A percentile compares a stretch with the other conserved stretches of the same genome.
phyloP scores from a whole-genome alignment of 2,329 filamentous ascomycete genomes.

The Nigrograna mackinnonii region DNA sequence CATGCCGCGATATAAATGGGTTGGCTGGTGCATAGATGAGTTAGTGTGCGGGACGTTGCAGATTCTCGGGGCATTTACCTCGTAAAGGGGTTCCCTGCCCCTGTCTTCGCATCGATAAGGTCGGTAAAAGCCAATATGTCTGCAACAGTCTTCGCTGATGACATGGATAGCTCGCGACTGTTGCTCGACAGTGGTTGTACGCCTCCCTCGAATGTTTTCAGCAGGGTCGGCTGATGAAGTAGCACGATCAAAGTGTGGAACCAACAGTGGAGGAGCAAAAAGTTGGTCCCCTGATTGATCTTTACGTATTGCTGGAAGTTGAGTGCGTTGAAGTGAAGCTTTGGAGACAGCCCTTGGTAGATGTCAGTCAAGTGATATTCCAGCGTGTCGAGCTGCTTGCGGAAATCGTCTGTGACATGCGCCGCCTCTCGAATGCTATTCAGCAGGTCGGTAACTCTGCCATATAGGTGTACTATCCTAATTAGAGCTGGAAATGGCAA shows the following conservation, averaged over 20 bases:
- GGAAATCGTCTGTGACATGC: slow-evolving; percentile 75
- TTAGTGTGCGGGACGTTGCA: background rate
- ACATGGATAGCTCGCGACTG: slow-evolving; percentile 81
- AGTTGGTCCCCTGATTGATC: slow-evolving; percentile 80
- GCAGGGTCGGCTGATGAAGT: slow-evolving; percentile 79
- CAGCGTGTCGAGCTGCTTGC: slow-evolving; percentile 74
- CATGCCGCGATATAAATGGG: slow-evolving; percentile 91
- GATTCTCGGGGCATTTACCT: slow-evolving; percentile 33
- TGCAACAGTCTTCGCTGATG: slow-evolving; percentile 87
- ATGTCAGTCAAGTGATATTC: slow-evolving; percentile 76
- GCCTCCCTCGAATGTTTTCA: slow-evolving; percentile 73
- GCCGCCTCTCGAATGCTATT: slow-evolving; percentile 77
- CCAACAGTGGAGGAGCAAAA: slow-evolving; percentile 86
- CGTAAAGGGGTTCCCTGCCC: slow-evolving; percentile 86
- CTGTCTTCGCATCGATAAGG: slow-evolving; percentile 81
- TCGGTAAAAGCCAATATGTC: slow-evolving; percentile 88
- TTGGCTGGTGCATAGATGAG: slow-evolving; percentile 61
- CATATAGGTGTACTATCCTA: slow-evolving; percentile 84
- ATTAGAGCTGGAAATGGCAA: slow-evolving; percentile 79
- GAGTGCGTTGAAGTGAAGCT: slow-evolving; percentile 79
- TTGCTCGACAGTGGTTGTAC: slow-evolving; percentile 77
- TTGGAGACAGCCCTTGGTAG: slow-evolving; percentile 74
- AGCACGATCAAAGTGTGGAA: slow-evolving; percentile 86
- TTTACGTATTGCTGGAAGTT: slow-evolving; percentile 88
- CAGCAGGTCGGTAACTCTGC: slow-evolving; percentile 79